phyloP scores from a whole-genome alignment of 2,329 filamentous ascomycete genomes.

The Sarocladium strictum region DNA sequence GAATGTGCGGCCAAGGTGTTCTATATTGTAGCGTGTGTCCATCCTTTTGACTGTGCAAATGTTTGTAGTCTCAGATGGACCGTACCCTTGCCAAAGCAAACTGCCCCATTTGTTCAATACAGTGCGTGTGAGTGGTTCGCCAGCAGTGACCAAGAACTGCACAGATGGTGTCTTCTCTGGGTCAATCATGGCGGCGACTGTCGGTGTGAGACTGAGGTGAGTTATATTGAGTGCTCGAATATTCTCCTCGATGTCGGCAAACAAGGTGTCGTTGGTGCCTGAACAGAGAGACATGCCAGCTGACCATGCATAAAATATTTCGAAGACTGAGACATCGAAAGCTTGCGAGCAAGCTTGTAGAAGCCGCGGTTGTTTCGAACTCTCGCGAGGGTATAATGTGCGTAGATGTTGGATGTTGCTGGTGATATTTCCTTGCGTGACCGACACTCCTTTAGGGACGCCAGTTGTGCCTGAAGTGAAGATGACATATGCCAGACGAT shows the following conservation, averaged over 20 bases:
- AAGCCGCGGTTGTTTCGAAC: conserved; percentile 47
- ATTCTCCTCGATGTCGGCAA: conserved; percentile 62
- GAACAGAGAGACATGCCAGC: conserved; percentile 74
- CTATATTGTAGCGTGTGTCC: conserved; percentile 49
- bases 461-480: conserved; percentile 84
- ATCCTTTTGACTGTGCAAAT: conserved; percentile 74
- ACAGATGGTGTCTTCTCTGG: conserved; percentile 65
- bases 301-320: conserved; percentile 82
- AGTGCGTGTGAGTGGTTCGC: conserved; percentile 69
- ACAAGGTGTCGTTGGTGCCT: conserved; percentile 66
- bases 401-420: conserved; percentile 67
- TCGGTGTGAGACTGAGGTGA: conserved; percentile 80
- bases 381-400: conserved; percentile 53
- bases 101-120: conserved; percentile 65
- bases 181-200: conserved; percentile 69
- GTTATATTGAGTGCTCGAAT: conserved; percentile 62
- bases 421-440: conserved; percentile 69
- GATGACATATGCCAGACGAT: conserved; percentile 66
- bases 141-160: conserved; percentile 71
- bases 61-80: conserved; percentile 81
- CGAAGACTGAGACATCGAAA: conserved; percentile 85
- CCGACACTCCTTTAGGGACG: conserved; percentile 69
- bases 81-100: conserved; percentile 74
- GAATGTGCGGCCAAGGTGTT: conserved; percentile 71
- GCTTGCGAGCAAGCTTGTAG: conserved; percentile 79